These are phyloP conservation scores for apple (Malus domestica) DNA, from an alignment of 306 rosid genomes.

Conservation along the genomic window ASM211411v1 NC_041804.1:4018501-4019000, in stretches of 20 bases:
- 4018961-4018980: slow-evolving; percentile 58
- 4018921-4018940: slow-evolving; percentile 70
- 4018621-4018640: not conserved
- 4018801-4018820: not conserved
- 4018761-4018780: slow-evolving; percentile 61
- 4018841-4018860: slow-evolving; percentile 1
- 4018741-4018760: slow-evolving; percentile 86
- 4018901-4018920: slow-evolving; percentile 67
- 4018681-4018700: slow-evolving; percentile 65
- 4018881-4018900: slow-evolving; percentile 53
- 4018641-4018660: slow-evolving; percentile 67
- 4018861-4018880: not conserved
- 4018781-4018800: not conserved
- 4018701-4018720: slow-evolving; percentile 65
- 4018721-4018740: slow-evolving; percentile 82
- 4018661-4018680: slow-evolving; percentile 72
- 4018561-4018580: not conserved
- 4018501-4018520: not conserved
- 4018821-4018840: not conserved
- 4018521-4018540: not conserved
- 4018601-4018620: not conserved
- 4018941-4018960: slow-evolving; percentile 44
- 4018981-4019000: slow-evolving; percentile 83
- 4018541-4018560: not conserved
- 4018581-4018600: not conserved